Conservation (phyloP, 805 yeast species). For the Hanseniaspora vineae region DNA sequence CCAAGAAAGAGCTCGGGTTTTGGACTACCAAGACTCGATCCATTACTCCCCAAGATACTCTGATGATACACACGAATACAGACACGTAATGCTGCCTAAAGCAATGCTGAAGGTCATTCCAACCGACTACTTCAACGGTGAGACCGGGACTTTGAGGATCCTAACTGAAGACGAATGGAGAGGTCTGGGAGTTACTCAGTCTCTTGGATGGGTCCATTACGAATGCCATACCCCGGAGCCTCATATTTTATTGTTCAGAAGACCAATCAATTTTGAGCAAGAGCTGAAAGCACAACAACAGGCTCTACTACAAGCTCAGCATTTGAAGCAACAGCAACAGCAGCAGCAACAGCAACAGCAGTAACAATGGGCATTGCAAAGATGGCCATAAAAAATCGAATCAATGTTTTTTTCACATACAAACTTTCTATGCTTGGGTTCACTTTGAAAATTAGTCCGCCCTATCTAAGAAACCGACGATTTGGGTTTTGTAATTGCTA, state of each 20-base stretch:
- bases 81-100: constrained; percentile 96
- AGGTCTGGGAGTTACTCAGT: constrained; percentile 93
- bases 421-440: too few relatives aligned
- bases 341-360: background rate
- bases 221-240: constrained; percentile 99
- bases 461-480: too few relatives aligned
- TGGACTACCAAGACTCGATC: constrained; percentile 85
- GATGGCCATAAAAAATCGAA: too few relatives aligned
- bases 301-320: constrained; percentile 14
- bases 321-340: constrained; percentile 8
- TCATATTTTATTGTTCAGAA: constrained; percentile 78
- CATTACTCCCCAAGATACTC: constrained; percentile 88
- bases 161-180: constrained; percentile 96
- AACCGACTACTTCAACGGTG: constrained; percentile 82
- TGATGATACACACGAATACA: constrained; percentile 82
- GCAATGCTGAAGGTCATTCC: constrained; percentile 92
- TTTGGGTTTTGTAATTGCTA: background rate
- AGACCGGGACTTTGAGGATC: constrained; percentile 86
- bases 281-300: constrained; percentile 22
- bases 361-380: too few relatives aligned
- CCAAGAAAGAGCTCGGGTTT: constrained; percentile 70
- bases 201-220: constrained; percentile 95
- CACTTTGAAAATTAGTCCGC: too few relatives aligned
- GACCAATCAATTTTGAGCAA: constrained; percentile 44
- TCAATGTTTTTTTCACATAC: too few relatives aligned